Conservation (phyloP, 805 yeast genomes). For the Cephaloascus albidus region DNA sequence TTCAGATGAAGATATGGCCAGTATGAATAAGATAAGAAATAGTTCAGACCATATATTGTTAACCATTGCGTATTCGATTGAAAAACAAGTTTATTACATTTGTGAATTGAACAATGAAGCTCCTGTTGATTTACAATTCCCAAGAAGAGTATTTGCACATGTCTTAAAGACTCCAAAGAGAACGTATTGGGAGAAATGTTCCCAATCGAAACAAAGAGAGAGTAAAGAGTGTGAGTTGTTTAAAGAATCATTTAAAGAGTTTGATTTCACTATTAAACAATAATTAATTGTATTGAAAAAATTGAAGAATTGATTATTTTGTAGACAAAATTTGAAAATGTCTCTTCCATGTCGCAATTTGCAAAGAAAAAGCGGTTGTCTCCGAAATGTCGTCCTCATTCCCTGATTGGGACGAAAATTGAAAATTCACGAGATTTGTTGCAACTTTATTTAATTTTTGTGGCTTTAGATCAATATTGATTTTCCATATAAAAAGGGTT, state of each 20-base stretch:
- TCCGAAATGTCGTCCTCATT: no score
- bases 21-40: slow-evolving; percentile 13
- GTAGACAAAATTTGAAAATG: no score
- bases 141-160: slow-evolving; percentile 68
- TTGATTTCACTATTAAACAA: slow-evolving; percentile 48
- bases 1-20: slow-evolving; percentile 11
- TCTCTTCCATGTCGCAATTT: no score
- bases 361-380: no score
- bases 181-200: slow-evolving; percentile 70
- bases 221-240: slow-evolving; percentile 52
- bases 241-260: slow-evolving; percentile 42
- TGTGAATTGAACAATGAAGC: slow-evolving; percentile 16
- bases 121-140: slow-evolving; percentile 70
- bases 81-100: slow-evolving; percentile 12
- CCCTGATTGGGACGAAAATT: no score
- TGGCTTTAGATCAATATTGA: no score
- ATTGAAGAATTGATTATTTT: no score
- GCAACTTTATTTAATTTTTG: no score
- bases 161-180: slow-evolving; percentile 52
- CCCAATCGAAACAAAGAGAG: slow-evolving; percentile 57
- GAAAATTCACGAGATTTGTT: no score
- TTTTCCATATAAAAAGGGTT: no score
- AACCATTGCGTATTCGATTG: slow-evolving; percentile 7
- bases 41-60: slow-evolving; percentile 27
- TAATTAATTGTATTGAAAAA: no score